Conservation (phyloP, 371 early-diverging fungal species). For the Mucor saturninus region DNA sequence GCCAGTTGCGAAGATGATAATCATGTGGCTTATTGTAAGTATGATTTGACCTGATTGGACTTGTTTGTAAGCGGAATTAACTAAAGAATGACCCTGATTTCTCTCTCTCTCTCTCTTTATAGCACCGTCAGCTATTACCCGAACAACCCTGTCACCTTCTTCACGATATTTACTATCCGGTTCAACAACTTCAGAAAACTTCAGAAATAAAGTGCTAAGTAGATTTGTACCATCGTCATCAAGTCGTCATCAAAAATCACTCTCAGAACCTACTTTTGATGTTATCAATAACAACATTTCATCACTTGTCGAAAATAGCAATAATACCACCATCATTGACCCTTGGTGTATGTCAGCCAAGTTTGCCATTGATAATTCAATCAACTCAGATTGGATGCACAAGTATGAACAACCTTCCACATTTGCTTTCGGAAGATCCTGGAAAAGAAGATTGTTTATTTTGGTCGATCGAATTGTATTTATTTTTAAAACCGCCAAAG, state of each 20-base stretch:
- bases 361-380: slow-evolving; percentile 33
- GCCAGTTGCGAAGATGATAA: slow-evolving; percentile 29
- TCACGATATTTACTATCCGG: slow-evolving; percentile 40
- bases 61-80: slow-evolving; percentile 14
- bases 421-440: slow-evolving; percentile 42
- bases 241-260: slow-evolving; percentile 29
- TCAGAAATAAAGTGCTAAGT: slow-evolving; percentile 42
- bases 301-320: slow-evolving; percentile 6
- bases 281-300: background rate
- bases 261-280: slow-evolving; percentile 30
- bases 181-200: slow-evolving; percentile 35
- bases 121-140: background rate
- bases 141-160: slow-evolving; percentile 34
- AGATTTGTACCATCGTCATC: slow-evolving; percentile 33
- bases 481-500: slow-evolving; percentile 43
- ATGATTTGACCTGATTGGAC: slow-evolving; percentile 7
- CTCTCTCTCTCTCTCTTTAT: background rate
- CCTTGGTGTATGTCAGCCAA: slow-evolving; percentile 48
- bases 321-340: slow-evolving; percentile 19
- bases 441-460: slow-evolving; percentile 44
- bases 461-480: slow-evolving; percentile 40
- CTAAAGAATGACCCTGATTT: background rate
- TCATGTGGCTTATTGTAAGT: slow-evolving; percentile 17
- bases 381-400: slow-evolving; percentile 37
- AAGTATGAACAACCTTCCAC: slow-evolving; percentile 37